Percentiles rank a stretch among this genome's conserved stretches.
Conservation (phyloP, 1,284 basidiomycete genomes). For the Sporisorium scitamineum region DNA sequence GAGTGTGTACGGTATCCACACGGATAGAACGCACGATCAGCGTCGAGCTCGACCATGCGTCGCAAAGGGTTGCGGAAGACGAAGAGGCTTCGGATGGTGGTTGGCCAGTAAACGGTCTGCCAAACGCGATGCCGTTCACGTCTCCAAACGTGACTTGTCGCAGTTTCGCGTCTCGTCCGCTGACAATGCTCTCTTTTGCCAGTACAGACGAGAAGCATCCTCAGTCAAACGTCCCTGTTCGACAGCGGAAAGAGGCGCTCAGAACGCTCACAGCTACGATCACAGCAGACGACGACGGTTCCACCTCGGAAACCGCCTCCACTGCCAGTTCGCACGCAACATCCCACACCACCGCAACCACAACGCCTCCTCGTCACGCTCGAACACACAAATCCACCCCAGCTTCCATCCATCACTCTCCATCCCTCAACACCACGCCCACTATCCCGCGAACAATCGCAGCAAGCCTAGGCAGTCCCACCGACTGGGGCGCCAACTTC, state of each 20-base stretch:
- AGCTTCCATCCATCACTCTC: background rate
- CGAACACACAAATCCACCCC: background rate
- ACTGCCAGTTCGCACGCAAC: background rate
- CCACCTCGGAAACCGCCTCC: background rate
- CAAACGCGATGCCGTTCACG: background rate
- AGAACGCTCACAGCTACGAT: background rate
- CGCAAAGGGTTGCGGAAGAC: background rate
- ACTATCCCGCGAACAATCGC: background rate
- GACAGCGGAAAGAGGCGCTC: background rate
- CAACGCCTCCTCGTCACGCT: background rate
- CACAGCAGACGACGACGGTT: background rate
- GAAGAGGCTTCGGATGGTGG: background rate
- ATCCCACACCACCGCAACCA: background rate
- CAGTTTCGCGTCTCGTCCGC: background rate
- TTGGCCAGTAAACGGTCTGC: no score
- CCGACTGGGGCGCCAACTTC: conserved; percentile 49
- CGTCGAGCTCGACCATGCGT: background rate
- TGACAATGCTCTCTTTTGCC: background rate
- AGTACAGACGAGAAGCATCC: background rate
- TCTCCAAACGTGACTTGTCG: background rate
- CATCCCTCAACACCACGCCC: background rate
- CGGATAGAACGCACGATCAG: background rate
- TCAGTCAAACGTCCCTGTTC: background rate
- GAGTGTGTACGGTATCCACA: background rate
- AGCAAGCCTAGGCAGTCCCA: background rate